A percentile compares a stretch with the other conserved stretches of the same genome.
These are phyloP conservation scores for Kodamaea kakaduensis DNA, from an alignment of 805 yeast genomes.

Conservation along the genomic window DNA sequence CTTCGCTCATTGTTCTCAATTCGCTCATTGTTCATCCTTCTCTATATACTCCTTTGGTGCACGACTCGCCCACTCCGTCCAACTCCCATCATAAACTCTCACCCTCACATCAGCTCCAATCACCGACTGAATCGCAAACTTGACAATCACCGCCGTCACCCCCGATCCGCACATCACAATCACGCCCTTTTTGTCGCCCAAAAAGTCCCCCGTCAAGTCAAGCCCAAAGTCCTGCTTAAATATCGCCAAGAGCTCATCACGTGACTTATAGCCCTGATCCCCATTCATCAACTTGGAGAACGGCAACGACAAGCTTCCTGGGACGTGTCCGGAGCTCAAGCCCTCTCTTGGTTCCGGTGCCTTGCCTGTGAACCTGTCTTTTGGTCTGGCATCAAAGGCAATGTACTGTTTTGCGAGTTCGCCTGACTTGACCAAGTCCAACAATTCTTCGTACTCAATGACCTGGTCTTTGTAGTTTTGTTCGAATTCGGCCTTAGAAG, in stretches of 20 bases:
- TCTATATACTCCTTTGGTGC: slow-evolving; percentile 55
- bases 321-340: slow-evolving; percentile 83
- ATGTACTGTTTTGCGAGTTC: slow-evolving; percentile 44
- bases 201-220: slow-evolving; percentile 24
- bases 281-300: slow-evolving; percentile 57
- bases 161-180: slow-evolving; percentile 96
- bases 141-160: slow-evolving; percentile 82
- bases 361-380: slow-evolving; percentile 69
- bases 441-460: slow-evolving; percentile 62
- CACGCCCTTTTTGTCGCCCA: slow-evolving; percentile 53
- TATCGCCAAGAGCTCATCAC: slow-evolving; percentile 42
- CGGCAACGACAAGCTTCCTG: slow-evolving; percentile 75
- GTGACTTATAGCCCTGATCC: slow-evolving; percentile 43
- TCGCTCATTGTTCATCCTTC: slow-evolving; percentile 22
- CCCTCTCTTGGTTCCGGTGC: slow-evolving; percentile 90
- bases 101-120: slow-evolving; percentile 34
- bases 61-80: slow-evolving; percentile 84
- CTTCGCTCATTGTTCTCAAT: no score
- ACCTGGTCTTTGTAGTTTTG: slow-evolving; percentile 43
- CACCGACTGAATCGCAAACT: slow-evolving; percentile 54
- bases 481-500: slow-evolving; percentile 32
- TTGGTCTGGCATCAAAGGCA: slow-evolving; percentile 79
- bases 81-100: slow-evolving; percentile 68
- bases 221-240: slow-evolving; percentile 37
- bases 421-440: slow-evolving; percentile 50